These are phyloP conservation scores for Ogataea corticis DNA, from an alignment of 805 yeast species.

Conservation along the genomic window DNA sequence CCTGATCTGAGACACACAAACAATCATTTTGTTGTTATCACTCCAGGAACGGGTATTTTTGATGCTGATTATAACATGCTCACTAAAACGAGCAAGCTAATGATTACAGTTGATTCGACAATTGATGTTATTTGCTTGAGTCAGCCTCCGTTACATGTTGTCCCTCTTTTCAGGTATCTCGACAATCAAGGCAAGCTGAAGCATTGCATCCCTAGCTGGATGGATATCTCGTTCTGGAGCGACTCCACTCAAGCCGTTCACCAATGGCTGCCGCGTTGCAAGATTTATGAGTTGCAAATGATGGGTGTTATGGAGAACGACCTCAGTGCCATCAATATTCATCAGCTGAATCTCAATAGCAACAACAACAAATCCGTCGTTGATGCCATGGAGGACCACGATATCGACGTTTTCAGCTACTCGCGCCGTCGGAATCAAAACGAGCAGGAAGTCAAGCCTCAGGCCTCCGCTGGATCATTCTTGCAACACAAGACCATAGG, in stretches of 20 bases:
- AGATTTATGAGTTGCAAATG: conserved; percentile 94
- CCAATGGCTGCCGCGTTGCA: conserved; percentile 92
- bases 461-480: neutral
- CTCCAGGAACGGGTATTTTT: conserved; percentile 92
- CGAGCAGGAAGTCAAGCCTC: neutral
- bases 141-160: conserved; percentile 88
- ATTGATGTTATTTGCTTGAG: conserved; percentile 87
- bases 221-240: conserved; percentile 89
- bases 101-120: conserved; percentile 78
- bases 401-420: conserved; percentile 49
- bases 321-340: conserved; percentile 64
- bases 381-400: conserved; percentile 70
- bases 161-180: conserved; percentile 80
- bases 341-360: conserved; percentile 46
- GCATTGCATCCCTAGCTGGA: conserved; percentile 92
- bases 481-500: neutral
- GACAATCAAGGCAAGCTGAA: conserved; percentile 50
- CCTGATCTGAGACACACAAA: conserved; percentile 87
- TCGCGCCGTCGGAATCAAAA: conserved; percentile 1
- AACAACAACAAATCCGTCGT: conserved; percentile 40
- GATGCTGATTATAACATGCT: conserved; percentile 85
- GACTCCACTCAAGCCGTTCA: conserved; percentile 47
- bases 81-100: conserved; percentile 69
- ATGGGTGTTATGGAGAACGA: conserved; percentile 97
- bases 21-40: conserved; percentile 82